Evolutionary conservation across 306 rosid species (phyloP), one percentile per base, ranked within the genome.

Genomic region (Trichosanthes truncata): DNA sequence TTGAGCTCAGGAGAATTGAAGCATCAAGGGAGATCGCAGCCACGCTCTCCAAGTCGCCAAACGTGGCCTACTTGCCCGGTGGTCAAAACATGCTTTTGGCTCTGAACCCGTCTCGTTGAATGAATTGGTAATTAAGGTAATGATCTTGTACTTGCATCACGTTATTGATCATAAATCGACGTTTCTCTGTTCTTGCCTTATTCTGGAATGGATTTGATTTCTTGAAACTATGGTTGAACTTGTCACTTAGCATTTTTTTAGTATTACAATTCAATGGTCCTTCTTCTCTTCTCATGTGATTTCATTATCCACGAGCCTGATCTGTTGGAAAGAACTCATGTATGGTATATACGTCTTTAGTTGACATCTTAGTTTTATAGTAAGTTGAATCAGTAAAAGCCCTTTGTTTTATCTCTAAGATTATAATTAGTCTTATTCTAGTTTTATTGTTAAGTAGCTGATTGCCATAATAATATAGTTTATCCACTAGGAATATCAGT

Each of bases 1-100:
- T 92, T 57, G 97, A 95, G 74, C 90, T 95, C 0, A 82, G 98
- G 85, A 87, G 90, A 88, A 95, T 95, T 21, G 98, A 95, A 84
- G 98, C 98, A 0, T 86, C 96, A 2, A 86, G 96, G 87, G 98
- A 95, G 78, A 87, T 92, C 18, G 97, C 97, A 0, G 35, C 84
- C 13, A 95, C 98, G 1, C 82, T 95, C 26, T 89, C 98, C 1
- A 92, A 87, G 86, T 85, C 98, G 33, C 97, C 97, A 3, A 92
- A 95, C 60, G 97, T 94, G 1, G 51, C 93, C 13, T 94, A 94
- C 89, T 84, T 94, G 74, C 91, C 89, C 10, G 88, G 88, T 33
- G 87, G 84, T 11, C 84, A 84, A 78, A 72, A 85, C 65, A 45
- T 94, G 77, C 90, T 94, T 25, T 81, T 92, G 88, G 97, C 90